Evolutionary conservation across 2,329 filamentous ascomycete genomes (phyloP).

Genomic region (Aureobasidium zeae): DNA sequence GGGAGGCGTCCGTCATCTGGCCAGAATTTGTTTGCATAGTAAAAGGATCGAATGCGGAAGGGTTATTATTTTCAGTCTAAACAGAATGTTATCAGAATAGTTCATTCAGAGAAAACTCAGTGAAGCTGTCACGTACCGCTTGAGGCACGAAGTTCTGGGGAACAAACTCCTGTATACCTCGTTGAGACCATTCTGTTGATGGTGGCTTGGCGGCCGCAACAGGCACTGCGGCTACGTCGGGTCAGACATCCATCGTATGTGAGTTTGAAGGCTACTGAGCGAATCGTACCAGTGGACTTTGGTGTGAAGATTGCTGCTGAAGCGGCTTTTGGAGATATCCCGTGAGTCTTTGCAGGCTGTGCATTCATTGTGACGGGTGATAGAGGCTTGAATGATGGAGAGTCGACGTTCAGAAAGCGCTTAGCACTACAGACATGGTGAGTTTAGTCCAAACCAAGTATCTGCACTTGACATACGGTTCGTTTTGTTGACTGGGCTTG

Average conservation of each 20-base stretch:
- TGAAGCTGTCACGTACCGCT: slow-evolving; percentile 5
- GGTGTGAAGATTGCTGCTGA: slow-evolving; percentile 81
- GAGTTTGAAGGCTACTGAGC: too few relatives aligned
- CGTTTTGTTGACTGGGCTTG: slow-evolving; percentile 46
- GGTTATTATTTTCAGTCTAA: slow-evolving; percentile 25
- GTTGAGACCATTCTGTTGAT: slow-evolving; percentile 39
- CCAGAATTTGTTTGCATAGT: slow-evolving; percentile 25
- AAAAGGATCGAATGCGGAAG: slow-evolving; percentile 38
- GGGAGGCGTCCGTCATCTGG: slow-evolving; percentile 19
- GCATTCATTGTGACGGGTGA: slow-evolving; percentile 40
- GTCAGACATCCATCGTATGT: slow-evolving; percentile 14
- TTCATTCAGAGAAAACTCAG: not conserved
- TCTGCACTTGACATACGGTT: slow-evolving; percentile 39
- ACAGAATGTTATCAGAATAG: slow-evolving; percentile 4
- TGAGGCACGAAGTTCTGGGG: slow-evolving; percentile 48
- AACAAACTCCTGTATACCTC: slow-evolving; percentile 44
- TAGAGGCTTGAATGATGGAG: slow-evolving; percentile 82
- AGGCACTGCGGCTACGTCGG: slow-evolving; percentile 33
- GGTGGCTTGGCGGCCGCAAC: slow-evolving; percentile 38
- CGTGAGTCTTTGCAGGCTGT: slow-evolving; percentile 54
- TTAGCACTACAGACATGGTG: slow-evolving; percentile 11
- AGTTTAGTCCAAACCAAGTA: not conserved
- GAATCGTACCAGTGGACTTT: slow-evolving; percentile 35
- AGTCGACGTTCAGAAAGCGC: slow-evolving; percentile 70
- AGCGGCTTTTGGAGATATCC: slow-evolving; percentile 82